Percentiles rank a stretch among this genome's conserved stretches.
These are phyloP conservation scores for Claviceps paspali DNA, from an alignment of 2,329 filamentous ascomycete species.

Conservation along the genomic window DNA sequence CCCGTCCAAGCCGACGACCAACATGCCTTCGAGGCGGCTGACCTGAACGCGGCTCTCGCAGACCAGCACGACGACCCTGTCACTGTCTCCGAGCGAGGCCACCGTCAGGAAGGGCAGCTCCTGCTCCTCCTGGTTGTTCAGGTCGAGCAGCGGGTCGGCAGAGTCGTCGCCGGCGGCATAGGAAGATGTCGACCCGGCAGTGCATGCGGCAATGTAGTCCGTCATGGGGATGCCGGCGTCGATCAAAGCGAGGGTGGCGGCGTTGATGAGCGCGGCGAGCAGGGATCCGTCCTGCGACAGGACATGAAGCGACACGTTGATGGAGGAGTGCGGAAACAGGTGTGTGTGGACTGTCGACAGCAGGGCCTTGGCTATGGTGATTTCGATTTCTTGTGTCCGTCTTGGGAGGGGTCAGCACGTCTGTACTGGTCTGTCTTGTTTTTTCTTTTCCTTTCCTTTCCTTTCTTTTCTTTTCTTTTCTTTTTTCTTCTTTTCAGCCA, in stretches of 20 bases:
- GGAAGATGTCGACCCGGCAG: constrained; percentile 62
- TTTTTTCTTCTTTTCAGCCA: not conserved
- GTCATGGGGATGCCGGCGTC: constrained; percentile 94
- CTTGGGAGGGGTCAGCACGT: constrained; percentile 29
- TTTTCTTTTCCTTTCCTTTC: not conserved
- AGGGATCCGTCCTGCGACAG: constrained; percentile 82
- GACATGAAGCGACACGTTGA: constrained; percentile 71
- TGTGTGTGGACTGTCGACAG: constrained; percentile 67
- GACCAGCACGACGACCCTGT: constrained; percentile 63
- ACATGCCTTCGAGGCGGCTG: constrained; percentile 72
- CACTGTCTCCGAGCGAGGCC: constrained; percentile 58
- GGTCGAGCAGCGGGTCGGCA: constrained; percentile 64
- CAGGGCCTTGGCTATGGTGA: constrained; percentile 65
- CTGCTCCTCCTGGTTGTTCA: constrained; percentile 67
- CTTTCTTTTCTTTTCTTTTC: not conserved
- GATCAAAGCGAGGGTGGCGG: constrained; percentile 76
- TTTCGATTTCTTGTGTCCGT: constrained; percentile 65
- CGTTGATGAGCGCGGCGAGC: constrained; percentile 80
- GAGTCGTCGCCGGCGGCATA: constrained; percentile 48
- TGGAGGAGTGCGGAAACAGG: constrained; percentile 76
- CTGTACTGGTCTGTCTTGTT: no score
- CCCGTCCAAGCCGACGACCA: constrained; percentile 81
- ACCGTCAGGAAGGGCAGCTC: constrained; percentile 84
- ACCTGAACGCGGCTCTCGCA: constrained; percentile 85
- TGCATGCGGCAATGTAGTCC: constrained; percentile 79